phyloP scores from a whole-genome alignment of 1,139 yeast genomes.

The Hansenula lynferdii region DNA sequence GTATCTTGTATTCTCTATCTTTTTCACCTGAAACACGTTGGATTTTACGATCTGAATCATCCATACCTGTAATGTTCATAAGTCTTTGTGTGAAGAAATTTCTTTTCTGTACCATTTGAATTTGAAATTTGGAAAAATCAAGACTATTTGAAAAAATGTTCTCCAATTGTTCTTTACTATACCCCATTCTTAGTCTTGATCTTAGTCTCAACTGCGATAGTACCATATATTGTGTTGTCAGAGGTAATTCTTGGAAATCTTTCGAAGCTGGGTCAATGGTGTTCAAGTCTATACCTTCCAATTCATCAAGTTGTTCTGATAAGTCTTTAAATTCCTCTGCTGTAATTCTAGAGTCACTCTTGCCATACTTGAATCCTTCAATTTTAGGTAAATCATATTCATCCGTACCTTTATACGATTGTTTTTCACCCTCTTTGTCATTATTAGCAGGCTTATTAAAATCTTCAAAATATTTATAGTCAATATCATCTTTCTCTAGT shows the following conservation, averaged over 20 bases:
- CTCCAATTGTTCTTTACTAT: constrained; percentile 79
- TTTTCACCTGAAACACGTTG: constrained; percentile 82
- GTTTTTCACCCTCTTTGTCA: constrained; percentile 1
- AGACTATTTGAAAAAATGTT: constrained; percentile 74
- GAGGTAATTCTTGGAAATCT: constrained; percentile 62
- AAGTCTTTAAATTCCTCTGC: constrained; percentile 64
- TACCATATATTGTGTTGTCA: constrained; percentile 83
- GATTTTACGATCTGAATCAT: constrained; percentile 44
- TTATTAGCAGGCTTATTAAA: constrained; percentile 26
- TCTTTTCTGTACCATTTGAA: constrained; percentile 86
- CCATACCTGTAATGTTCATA: constrained; percentile 83
- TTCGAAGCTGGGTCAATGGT: constrained; percentile 65
- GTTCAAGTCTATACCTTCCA: constrained; percentile 69
- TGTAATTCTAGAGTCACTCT: constrained; percentile 66
- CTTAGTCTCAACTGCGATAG: constrained; percentile 76
- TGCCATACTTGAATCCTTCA: constrained; percentile 36
- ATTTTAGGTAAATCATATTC: constrained; percentile 84
- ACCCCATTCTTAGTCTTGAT: constrained; percentile 94
- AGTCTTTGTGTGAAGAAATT: constrained; percentile 85
- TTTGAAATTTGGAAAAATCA: constrained; percentile 92
- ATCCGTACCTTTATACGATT: constrained; percentile 45
- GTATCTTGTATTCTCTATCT: constrained; percentile 69
- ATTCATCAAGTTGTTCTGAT: constrained; percentile 56
- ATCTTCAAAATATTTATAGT: constrained; percentile 35
- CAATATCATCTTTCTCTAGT: constrained; percentile 25